Percentiles rank a stretch among this genome's conserved stretches.
phyloP scores from a whole-genome alignment of 352 stramenopile species.

The Pythium phragmitis region DNA sequence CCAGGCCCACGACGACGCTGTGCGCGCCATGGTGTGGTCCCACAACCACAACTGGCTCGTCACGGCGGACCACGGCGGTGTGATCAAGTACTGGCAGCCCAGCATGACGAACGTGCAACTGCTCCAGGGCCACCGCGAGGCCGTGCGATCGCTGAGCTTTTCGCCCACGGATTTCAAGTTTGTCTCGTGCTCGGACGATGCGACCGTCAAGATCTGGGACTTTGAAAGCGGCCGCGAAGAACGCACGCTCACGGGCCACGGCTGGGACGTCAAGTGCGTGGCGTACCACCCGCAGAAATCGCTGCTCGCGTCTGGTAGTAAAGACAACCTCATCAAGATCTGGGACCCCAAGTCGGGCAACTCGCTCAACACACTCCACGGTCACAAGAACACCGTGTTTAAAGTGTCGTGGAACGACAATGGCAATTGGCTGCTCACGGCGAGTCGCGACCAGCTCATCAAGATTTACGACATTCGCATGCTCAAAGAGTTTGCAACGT shows the following conservation, averaged over 20 bases:
- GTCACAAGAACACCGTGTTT: conserved; percentile 98
- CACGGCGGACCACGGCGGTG: conserved; percentile 85
- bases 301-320: conserved; percentile 94
- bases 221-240: conserved; percentile 93
- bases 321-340: conserved; percentile 98
- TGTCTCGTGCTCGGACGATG: conserved; percentile 96
- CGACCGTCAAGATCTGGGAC: conserved; percentile 93
- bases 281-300: conserved; percentile 95
- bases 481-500: conserved; percentile 93
- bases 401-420: conserved; percentile 98
- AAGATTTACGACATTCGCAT: conserved; percentile 98
- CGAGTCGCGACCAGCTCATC: conserved; percentile 96
- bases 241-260: conserved; percentile 93
- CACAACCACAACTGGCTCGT: conserved; percentile 91
- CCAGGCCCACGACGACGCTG: conserved; percentile 85
- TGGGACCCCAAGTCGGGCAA: conserved; percentile 96
- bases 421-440: conserved; percentile 97
- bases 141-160: conserved; percentile 96
- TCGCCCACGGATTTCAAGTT: conserved; percentile 98
- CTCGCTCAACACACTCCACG: conserved; percentile 94
- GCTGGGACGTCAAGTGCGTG: conserved; percentile 97
- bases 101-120: conserved; percentile 89
- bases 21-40: conserved; percentile 90
- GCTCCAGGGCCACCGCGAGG: conserved; percentile 82
- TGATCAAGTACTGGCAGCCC: conserved; percentile 93